Percentiles rank a stretch among this genome's conserved stretches.
Evolutionary conservation across 2,329 filamentous ascomycete genomes (phyloP).

Genomic region (Colletotrichum musicola): DNA sequence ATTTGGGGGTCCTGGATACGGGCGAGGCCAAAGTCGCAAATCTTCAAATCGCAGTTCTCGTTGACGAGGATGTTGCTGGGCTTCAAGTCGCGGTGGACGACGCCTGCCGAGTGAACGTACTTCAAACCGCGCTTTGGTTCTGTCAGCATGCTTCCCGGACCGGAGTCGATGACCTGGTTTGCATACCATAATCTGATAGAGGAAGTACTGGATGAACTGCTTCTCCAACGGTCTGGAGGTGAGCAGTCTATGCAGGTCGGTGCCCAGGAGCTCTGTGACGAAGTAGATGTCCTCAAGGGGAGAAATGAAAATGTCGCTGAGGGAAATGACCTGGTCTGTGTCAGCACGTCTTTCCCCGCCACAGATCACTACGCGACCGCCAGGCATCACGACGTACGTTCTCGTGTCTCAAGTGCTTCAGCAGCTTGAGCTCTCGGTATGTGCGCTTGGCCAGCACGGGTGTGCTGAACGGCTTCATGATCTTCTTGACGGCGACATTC

Average conservation of each 20-base stretch:
- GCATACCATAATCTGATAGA: conserved; percentile 97
- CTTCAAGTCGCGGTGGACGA: conserved; percentile 97
- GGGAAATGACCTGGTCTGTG: conserved; percentile 82
- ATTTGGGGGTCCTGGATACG: conserved; percentile 99
- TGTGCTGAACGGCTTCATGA: conserved; percentile 99
- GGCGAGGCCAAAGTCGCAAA: conserved; percentile 97
- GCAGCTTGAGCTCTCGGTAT: conserved; percentile 95
- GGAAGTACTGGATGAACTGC: conserved; percentile 99
- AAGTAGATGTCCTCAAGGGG: conserved; percentile 99
- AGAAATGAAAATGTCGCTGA: conserved; percentile 99
- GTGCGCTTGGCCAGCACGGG: conserved; percentile 97
- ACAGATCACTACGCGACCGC: not conserved
- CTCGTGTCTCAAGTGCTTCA: conserved; percentile 97
- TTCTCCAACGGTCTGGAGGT: conserved; percentile 97
- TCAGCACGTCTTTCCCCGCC: conserved; percentile 39
- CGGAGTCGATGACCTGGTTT: not conserved
- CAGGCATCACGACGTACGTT: conserved; percentile 73
- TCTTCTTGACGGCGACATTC: conserved; percentile 99
- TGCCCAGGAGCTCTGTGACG: conserved; percentile 96
- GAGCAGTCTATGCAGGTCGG: conserved; percentile 93
- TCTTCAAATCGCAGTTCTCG: conserved; percentile 99
- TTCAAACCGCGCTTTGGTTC: conserved; percentile 85
- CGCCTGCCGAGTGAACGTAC: conserved; percentile 98
- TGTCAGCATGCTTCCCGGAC: conserved; percentile 33
- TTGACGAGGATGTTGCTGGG: conserved; percentile 99